Base-by-base conservation (phyloP, 2,329 filamentous ascomycete species). In the Fusarium graminum region DNA sequence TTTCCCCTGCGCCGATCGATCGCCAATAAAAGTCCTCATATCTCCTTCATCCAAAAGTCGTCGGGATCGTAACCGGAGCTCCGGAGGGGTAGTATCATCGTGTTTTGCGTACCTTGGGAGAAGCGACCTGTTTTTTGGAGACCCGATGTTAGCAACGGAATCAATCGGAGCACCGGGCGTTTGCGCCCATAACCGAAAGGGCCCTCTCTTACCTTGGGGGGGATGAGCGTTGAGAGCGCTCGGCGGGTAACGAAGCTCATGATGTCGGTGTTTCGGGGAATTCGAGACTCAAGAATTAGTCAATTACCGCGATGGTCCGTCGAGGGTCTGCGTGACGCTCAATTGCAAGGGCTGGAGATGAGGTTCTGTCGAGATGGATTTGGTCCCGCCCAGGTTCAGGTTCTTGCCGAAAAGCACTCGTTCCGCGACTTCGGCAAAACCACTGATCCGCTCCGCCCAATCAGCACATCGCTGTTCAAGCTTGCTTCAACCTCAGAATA, bases 201-300 rank as follows among this genome's bases (percentile, higher is more conserved):
- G 47, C 85, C 55, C 40, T 57, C 28, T 56, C 59, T 74, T 85
- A 97, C 94, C 93, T 99, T 99, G 78, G 96, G 95, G 75, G 96
- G 96, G 77, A 99, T 97, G 82, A 99, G 91, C 86, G 96, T 97
- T 80, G 95, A 98, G 79, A 97, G 91, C 87, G 88, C 92, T 84
- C 94, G 90, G 83, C 92, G 92, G 78, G 90, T 88, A 78, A 96
- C 87, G 88, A 90, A 95, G 87, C 93, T 97, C 94, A 97, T 97
- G 83, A 84, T 92, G 86, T 80, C 77, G 76, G 76, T 70, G 67
- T 69, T 68, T 72, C 59, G 65, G 58, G 34, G 34, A 43, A 29
- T 64, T 52, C 54, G 60, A 70, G 66, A 71, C 57, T 74, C 66
- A 70, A 67, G 59, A 64, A 60, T 68, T 63, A 59, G 54, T 70